These are phyloP conservation scores for Annona cherimola DNA, from an alignment of 164 flowering plant species.

Conservation along the genomic window DNA sequence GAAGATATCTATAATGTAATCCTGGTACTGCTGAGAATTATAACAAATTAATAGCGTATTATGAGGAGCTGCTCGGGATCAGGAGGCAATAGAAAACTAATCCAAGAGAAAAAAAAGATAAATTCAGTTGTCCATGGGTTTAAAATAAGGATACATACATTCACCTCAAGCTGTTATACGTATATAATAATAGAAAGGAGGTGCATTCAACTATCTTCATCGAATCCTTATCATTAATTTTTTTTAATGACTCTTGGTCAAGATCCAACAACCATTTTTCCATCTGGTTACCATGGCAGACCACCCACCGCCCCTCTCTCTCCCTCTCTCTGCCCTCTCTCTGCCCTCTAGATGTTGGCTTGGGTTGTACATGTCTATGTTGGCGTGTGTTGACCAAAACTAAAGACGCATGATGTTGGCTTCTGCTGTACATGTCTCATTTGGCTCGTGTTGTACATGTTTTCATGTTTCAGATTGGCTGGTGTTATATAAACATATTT, in stretches of 20 bases:
- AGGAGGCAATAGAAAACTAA: too few species aligned
- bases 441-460: too few species aligned
- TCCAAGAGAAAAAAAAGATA: background rate
- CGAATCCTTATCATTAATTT: too few species aligned
- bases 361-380: background rate
- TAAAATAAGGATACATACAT: background rate
- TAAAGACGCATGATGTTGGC: too few species aligned
- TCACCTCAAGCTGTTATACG: background rate
- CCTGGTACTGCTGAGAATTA: background rate
- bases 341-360: background rate
- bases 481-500: too few species aligned
- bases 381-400: too few species aligned
- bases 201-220: background rate
- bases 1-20: background rate
- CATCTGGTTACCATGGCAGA: background rate
- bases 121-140: background rate
- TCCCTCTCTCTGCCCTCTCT: background rate
- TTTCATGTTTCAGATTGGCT: too few species aligned
- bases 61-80: too few species aligned
- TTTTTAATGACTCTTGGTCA: too few species aligned
- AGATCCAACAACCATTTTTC: constrained; percentile 1
- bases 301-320: constrained; percentile 1
- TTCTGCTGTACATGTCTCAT: too few species aligned
- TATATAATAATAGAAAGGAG: too few species aligned
- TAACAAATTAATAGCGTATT: background rate